phyloP scores from a whole-genome alignment of 1,284 basidiomycete genomes.

The Naganishia liquefaciens region DNA sequence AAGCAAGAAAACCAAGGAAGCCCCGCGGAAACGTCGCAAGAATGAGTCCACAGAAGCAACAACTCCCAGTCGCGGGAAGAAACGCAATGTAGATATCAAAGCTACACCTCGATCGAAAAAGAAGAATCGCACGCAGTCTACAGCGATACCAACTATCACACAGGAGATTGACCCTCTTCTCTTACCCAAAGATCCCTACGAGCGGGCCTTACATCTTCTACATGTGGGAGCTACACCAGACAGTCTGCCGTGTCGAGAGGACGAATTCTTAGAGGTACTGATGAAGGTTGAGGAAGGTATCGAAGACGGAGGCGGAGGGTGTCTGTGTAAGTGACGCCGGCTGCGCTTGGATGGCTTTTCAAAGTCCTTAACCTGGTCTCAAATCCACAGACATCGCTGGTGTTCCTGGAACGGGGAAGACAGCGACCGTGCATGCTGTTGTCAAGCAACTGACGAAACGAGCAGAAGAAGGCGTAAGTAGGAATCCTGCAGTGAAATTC shows the following conservation, averaged over 20 bases:
- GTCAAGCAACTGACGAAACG: constrained; percentile 83
- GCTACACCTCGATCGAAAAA: constrained; percentile 23
- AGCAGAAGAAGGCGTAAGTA: constrained; percentile 71
- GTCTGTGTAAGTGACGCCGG: constrained; percentile 71
- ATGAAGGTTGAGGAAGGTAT: constrained; percentile 79
- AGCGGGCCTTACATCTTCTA: constrained; percentile 80
- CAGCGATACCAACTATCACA: constrained; percentile 21
- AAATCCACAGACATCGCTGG: constrained; percentile 79
- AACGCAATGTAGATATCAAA: background rate
- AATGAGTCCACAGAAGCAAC: constrained; percentile 11
- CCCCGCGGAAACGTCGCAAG: constrained; percentile 30
- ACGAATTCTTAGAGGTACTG: constrained; percentile 78
- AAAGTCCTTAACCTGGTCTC: background rate
- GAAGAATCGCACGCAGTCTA: constrained; percentile 8
- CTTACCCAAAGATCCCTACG: constrained; percentile 72
- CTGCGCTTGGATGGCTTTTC: too few species aligned
- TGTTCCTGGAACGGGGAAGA: constrained; percentile 97
- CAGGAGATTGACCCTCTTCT: constrained; percentile 44
- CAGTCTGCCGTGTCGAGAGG: constrained; percentile 82
- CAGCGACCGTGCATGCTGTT: constrained; percentile 92
- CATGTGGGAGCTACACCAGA: constrained; percentile 94
- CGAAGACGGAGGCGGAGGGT: constrained; percentile 90
- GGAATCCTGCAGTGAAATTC: background rate
- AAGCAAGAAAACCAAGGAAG: constrained; percentile 25
- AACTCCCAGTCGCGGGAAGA: constrained; percentile 12